Percentiles rank a stretch among this genome's conserved stretches.
phyloP scores from a whole-genome alignment of 208 protist genomes.

The Trypanosoma cruzi region DNA sequence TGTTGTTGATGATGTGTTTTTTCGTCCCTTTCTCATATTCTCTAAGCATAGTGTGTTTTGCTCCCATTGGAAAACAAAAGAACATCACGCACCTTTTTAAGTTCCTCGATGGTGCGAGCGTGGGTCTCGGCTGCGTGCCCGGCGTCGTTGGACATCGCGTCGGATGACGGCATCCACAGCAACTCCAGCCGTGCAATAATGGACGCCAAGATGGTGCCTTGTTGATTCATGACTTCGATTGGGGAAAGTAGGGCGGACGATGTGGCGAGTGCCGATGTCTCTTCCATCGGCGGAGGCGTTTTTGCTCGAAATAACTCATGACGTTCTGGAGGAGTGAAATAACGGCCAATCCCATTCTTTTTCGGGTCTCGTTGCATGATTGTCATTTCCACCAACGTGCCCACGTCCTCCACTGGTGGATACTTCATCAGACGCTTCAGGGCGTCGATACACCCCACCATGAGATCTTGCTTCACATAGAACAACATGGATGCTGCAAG shows the following conservation, averaged over 20 bases:
- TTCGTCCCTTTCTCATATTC: not conserved
- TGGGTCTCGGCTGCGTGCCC: constrained; percentile 32
- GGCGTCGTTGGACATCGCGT: constrained; percentile 8
- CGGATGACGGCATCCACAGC: constrained; percentile 37
- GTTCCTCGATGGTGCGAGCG: constrained; percentile 56
- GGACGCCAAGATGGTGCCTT: constrained; percentile 34
- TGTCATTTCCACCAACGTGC: constrained; percentile 31
- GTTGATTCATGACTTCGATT: constrained; percentile 34
- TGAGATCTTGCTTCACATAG: constrained; percentile 42
- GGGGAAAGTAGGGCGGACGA: not conserved
- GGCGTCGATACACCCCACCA: constrained; percentile 37
- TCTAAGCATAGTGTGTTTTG: not conserved
- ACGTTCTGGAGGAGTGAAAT: constrained; percentile 11
- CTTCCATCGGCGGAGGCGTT: not conserved
- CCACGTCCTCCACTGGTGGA: constrained; percentile 61
- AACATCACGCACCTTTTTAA: constrained; percentile 81
- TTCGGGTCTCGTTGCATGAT: constrained; percentile 6
- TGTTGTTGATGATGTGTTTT: not conserved
- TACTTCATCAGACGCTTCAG: constrained; percentile 84
- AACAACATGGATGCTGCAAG: constrained; percentile 67
- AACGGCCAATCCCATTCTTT: constrained; percentile 6
- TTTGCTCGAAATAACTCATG: not conserved
- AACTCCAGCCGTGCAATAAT: constrained; percentile 43
- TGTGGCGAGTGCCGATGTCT: not conserved
- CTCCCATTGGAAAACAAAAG: constrained; percentile 43